These are phyloP conservation scores for Hysterium pulicare DNA, from an alignment of 2,329 filamentous ascomycete species.

Conservation along the genomic window DNA sequence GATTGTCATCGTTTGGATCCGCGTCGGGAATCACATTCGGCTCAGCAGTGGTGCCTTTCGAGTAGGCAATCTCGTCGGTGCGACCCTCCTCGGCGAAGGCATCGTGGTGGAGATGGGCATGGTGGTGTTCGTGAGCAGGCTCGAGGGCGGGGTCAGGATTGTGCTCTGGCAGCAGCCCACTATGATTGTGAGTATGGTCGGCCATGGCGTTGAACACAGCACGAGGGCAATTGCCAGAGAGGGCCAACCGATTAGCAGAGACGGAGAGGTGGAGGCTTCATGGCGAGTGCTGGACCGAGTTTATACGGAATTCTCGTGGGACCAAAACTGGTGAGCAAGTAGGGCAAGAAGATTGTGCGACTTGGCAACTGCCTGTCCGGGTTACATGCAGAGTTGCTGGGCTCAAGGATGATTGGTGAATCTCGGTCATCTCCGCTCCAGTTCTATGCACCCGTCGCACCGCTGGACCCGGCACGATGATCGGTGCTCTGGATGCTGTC, in stretches of 20 bases:
- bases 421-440: conserved; percentile 28
- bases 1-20: conserved; percentile 41
- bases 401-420: conserved; percentile 21
- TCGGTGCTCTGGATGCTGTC: conserved; percentile 11
- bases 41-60: conserved; percentile 35
- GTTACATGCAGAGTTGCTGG: conserved; percentile 17
- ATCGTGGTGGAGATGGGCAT: conserved; percentile 38
- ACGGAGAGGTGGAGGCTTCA: conserved; percentile 19
- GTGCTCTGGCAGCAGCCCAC: conserved; percentile 28
- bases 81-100: conserved; percentile 24
- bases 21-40: conserved; percentile 25
- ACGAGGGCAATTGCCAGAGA: conserved; percentile 26
- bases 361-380: conserved; percentile 38
- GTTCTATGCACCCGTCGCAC: conserved; percentile 10
- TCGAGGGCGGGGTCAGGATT: conserved; percentile 39
- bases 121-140: conserved; percentile 35
- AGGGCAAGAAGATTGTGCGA: conserved; percentile 15
- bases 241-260: conserved; percentile 7
- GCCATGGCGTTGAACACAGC: conserved; percentile 28
- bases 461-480: conserved; percentile 16
- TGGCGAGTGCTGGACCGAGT: conserved; percentile 25
- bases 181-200: conserved; percentile 28
- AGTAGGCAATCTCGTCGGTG: conserved; percentile 26
- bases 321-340: conserved; percentile 20
- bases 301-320: conserved; percentile 25